Percentiles rank a stretch among this genome's conserved stretches.
These are phyloP conservation scores for Albugo candida DNA, from an alignment of 352 stramenopile genomes.

Conservation along the genomic window DNA sequence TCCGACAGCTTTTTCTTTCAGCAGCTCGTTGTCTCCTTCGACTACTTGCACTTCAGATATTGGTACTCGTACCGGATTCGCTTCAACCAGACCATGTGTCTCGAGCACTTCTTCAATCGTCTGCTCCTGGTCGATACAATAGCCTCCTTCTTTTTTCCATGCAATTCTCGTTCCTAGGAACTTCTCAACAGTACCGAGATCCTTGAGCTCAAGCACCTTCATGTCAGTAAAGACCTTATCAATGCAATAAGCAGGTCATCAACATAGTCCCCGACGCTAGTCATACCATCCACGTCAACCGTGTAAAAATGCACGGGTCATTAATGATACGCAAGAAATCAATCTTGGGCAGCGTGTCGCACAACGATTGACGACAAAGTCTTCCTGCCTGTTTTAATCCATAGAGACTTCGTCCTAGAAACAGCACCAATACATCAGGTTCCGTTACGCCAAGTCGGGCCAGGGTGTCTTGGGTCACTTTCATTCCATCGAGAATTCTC, in stretches of 20 bases:
- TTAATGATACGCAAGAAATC: neutral
- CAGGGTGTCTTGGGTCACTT: neutral
- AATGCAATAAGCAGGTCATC: neutral
- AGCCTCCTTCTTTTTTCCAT: neutral
- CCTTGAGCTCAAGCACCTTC: slow-evolving; percentile 10
- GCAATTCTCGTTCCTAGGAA: slow-evolving; percentile 14
- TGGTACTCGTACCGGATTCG: slow-evolving; percentile 6
- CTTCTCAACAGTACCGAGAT: slow-evolving; percentile 9
- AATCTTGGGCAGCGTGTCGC: slow-evolving; percentile 1
- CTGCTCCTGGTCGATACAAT: slow-evolving; percentile 10
- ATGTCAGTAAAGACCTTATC: slow-evolving; percentile 9
- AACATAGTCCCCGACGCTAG: neutral
- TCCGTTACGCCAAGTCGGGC: neutral
- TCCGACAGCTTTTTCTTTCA: neutral
- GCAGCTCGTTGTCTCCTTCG: neutral
- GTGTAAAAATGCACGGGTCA: neutral
- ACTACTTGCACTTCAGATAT: slow-evolving; percentile 1
- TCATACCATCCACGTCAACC: neutral
- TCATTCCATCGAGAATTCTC: neutral
- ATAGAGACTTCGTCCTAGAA: slow-evolving; percentile 7
- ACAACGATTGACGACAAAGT: slow-evolving; percentile 3
- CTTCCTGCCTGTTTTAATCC: slow-evolving; percentile 2
- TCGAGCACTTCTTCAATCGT: slow-evolving; percentile 9
- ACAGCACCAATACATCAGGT: slow-evolving; percentile 5
- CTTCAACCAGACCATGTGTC: slow-evolving; percentile 6